Evolutionary conservation across 2,329 filamentous ascomycete species (phyloP), one percentile per base, ranked within the genome.

Genomic region (Phaeosphaeria sp.): DNA sequence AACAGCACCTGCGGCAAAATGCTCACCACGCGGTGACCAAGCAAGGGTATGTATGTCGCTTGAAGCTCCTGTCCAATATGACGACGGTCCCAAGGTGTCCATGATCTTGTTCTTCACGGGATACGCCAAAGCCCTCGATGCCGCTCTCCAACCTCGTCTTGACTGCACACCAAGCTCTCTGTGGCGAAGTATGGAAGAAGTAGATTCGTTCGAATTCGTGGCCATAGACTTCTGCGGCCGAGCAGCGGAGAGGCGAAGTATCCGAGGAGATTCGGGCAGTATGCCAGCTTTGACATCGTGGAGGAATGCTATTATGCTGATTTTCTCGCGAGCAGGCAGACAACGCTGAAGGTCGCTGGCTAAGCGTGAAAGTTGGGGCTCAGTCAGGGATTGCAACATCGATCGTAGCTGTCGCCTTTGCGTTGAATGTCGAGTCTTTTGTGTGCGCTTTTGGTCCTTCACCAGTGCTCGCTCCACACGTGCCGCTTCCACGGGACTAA

Each of bases 1-100:
- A 6, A 85, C 82, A 4, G 85, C 83, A 1, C 86, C 86, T 9
- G 82, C 84, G 25, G 83, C 85, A 64, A 88, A 89, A 3, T 65
- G 75, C 2, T 79, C 78, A 2, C 85, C 83, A 68, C 86, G 78
- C 2, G 81, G 78, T 2, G 83, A 81, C 86, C 86, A 89, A 15
- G 84, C 81, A 3, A 87, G 72, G 9, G 80, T 79, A 33, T 83
- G 79, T 1, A 88, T 80, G 68, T 88, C 87, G 22, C 83, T 82
- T 0, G 86, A 88, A 0, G 85, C 84, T 1, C 85, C 84, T 59
- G 82, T 85, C 79, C 84, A 88, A 15, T 78, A 77, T 51, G 76
- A 79, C 24, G 74, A 78, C 2, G 77, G 76, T 4, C 77, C 79
- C 17, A 87, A 65, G 1, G 78, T 74, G 22, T 79, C 72, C 25